phyloP scores from a whole-genome alignment of 768 basidiomycete species.

The Lentinus brumalis region DNA sequence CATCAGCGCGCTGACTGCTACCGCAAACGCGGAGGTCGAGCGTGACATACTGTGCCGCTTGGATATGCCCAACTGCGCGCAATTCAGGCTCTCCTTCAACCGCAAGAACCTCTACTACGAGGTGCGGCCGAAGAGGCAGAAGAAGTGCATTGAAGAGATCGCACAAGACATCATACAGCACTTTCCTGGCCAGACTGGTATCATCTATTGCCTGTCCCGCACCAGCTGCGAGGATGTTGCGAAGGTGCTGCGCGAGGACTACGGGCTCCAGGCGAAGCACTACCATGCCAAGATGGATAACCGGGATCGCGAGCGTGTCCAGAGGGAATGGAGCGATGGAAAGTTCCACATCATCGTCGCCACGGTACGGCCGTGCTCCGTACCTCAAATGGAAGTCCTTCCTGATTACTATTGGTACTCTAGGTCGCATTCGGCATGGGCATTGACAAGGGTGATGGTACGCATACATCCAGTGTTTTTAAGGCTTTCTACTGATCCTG shows the following conservation, averaged over 20 bases:
- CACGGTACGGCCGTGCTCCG: conserved; percentile 55
- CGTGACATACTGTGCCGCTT: conserved; percentile 79
- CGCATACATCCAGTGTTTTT: conserved; percentile 8
- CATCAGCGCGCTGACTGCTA: conserved; percentile 96
- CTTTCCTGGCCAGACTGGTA: conserved; percentile 65
- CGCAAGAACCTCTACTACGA: conserved; percentile 87
- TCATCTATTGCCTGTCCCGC: conserved; percentile 81
- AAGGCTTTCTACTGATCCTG: background rate
- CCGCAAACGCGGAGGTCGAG: conserved; percentile 78
- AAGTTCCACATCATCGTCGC: conserved; percentile 85
- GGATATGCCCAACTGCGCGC: conserved; percentile 55
- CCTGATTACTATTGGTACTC: background rate
- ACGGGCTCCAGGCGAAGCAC: conserved; percentile 65
- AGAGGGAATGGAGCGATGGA: conserved; percentile 75
- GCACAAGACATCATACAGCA: conserved; percentile 63
- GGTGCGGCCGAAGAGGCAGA: conserved; percentile 48
- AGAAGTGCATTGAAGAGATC: conserved; percentile 57
- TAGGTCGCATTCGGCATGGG: conserved; percentile 98
- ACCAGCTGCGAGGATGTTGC: conserved; percentile 83
- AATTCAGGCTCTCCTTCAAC: conserved; percentile 86
- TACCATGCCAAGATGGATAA: conserved; percentile 83
- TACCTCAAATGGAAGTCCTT: no score
- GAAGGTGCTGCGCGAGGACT: conserved; percentile 55
- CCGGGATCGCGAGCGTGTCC: conserved; percentile 61
- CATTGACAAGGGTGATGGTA: conserved; percentile 84